A percentile compares a stretch with the other conserved stretches of the same genome.
Conservation (phyloP, 441 rosid species). For the Euphorbia celastroides region DNA sequence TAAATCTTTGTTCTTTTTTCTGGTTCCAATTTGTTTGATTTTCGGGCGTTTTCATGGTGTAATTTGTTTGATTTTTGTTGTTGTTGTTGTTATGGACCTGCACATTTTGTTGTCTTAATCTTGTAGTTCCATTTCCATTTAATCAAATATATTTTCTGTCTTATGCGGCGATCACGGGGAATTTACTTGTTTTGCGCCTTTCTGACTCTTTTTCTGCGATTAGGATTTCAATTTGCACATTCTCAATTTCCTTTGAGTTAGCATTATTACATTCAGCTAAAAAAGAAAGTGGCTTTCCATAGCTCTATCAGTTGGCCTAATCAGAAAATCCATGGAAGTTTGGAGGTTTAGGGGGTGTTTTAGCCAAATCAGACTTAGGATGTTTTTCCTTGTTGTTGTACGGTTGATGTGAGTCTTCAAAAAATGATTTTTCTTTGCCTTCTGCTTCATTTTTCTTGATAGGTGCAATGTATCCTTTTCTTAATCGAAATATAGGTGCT, state of each 20-base stretch:
- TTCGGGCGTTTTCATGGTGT: background rate
- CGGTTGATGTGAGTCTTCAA: background rate
- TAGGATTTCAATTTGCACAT: no score
- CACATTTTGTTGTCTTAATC: background rate
- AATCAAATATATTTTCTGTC: background rate
- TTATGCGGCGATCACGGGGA: background rate
- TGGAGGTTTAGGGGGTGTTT: no score
- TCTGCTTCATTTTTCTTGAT: background rate
- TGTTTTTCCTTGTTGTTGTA: no score
- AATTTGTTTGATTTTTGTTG: background rate
- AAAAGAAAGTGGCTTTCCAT: no score
- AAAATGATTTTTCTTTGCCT: background rate
- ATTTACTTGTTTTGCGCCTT: background rate
- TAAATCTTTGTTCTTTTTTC: background rate
- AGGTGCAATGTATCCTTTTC: background rate
- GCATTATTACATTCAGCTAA: no score
- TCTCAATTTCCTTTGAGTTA: no score
- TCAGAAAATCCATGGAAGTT: no score
- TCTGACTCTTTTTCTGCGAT: no score
- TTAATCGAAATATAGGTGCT: background rate
- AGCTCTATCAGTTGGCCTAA: no score
- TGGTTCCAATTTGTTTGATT: no score
- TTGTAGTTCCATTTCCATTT: background rate
- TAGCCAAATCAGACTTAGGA: no score
- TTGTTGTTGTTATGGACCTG: background rate